Percentiles rank a stretch among this genome's conserved stretches.
Conservation (phyloP, 2,329 filamentous ascomycete genomes). For the Zelopaecilomyces penicillatus region DNA sequence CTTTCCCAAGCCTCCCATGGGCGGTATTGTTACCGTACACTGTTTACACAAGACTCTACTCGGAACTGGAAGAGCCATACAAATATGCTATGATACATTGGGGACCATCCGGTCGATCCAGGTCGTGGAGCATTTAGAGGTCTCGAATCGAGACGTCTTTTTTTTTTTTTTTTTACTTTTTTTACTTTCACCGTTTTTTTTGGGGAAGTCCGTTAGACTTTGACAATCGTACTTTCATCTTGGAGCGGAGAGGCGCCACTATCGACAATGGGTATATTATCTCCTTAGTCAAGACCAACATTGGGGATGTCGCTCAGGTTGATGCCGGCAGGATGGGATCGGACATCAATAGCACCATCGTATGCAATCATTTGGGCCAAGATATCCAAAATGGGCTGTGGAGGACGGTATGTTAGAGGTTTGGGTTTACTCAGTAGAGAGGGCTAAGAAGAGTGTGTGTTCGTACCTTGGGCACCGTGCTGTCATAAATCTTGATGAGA, state of each 20-base stretch:
- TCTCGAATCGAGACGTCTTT: constrained; percentile 2
- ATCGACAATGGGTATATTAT: not conserved
- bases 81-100: constrained; percentile 31
- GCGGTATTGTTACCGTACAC: constrained; percentile 23
- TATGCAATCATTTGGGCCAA: constrained; percentile 97
- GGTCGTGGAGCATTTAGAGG: constrained; percentile 1
- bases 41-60: constrained; percentile 36
- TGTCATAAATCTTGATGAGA: constrained; percentile 94
- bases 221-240: not conserved
- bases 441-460: not conserved
- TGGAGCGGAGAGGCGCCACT: constrained; percentile 4
- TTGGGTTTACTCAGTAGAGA: not conserved
- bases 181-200: constrained; percentile 3
- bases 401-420: not conserved
- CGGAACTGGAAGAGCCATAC: constrained; percentile 24
- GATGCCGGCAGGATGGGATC: constrained; percentile 28
- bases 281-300: constrained; percentile 45
- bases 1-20: constrained; percentile 21
- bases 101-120: constrained; percentile 1
- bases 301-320: constrained; percentile 41
- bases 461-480: constrained; percentile 86
- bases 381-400: constrained; percentile 81
- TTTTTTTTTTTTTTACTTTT: constrained; percentile 6
- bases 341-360: constrained; percentile 65
- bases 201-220: not conserved